A percentile compares a stretch with the other conserved stretches of the same genome.
These are phyloP conservation scores for Gossypium stocksii DNA, from an alignment of 345 rosid species.

Conservation along the genomic window DNA sequence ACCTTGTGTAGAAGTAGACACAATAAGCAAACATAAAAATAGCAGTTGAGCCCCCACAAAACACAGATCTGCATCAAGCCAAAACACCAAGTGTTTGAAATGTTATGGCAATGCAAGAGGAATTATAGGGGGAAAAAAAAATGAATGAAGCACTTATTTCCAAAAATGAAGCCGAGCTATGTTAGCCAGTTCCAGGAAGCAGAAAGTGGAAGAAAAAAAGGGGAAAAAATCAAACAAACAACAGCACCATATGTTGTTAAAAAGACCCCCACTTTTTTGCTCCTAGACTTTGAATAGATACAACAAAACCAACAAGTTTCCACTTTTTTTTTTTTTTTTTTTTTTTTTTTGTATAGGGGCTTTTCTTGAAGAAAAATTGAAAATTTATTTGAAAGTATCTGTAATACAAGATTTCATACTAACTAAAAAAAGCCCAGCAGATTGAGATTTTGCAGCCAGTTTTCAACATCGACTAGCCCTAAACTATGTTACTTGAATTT, in stretches of 20 bases:
- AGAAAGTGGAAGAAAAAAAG: not conserved
- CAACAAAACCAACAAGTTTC: not conserved
- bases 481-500: not conserved
- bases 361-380: not conserved
- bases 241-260: not conserved
- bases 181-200: not conserved
- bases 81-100: not conserved
- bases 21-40: constrained; percentile 69
- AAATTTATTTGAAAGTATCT: not conserved
- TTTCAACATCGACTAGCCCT: not conserved
- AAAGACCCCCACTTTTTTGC: not conserved
- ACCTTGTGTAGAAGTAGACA: constrained; percentile 55
- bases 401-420: not conserved
- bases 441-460: not conserved
- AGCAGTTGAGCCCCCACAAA: constrained; percentile 59
- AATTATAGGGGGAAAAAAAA: too few species aligned
- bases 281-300: not conserved
- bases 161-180: not conserved
- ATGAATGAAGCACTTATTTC: too few species aligned
- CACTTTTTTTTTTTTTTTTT: not conserved
- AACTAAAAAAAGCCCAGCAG: not conserved
- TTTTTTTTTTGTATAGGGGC: not conserved
- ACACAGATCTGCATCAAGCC: constrained; percentile 53
- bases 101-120: not conserved
- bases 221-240: not conserved